Evolutionary conservation across 768 basidiomycete species (phyloP).

Genomic region (Cystobasidium onofrii): DNA sequence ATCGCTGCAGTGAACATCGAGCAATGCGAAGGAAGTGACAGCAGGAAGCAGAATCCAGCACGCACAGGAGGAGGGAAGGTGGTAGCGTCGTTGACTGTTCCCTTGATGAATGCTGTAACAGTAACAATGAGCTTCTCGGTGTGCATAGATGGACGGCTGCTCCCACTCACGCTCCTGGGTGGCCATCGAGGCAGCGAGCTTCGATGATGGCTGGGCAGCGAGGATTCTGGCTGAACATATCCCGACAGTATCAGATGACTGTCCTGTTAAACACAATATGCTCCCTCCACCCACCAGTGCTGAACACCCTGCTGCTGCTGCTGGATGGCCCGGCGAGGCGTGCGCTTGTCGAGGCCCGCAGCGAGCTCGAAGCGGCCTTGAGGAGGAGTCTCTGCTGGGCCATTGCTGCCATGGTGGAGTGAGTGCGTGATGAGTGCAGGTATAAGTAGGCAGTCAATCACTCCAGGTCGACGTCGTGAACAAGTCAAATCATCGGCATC

Average conservation of each 20-base stretch:
- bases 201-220: slow-evolving; percentile 14
- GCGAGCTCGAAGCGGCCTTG: not conserved
- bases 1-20: too few relatives aligned
- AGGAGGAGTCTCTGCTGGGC: slow-evolving; percentile 7
- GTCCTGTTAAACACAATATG: not conserved
- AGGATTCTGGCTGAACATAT: slow-evolving; percentile 10
- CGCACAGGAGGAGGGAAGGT: slow-evolving; percentile 65
- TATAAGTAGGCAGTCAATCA: too few relatives aligned
- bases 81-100: slow-evolving; percentile 91
- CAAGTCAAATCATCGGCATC: too few relatives aligned
- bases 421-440: not conserved
- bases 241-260: too few relatives aligned
- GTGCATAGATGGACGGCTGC: not conserved
- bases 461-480: too few relatives aligned
- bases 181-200: not conserved
- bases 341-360: not conserved
- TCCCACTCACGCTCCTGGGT: slow-evolving; percentile 5
- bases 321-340: not conserved
- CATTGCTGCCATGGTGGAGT: not conserved
- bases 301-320: slow-evolving; percentile 16
- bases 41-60: slow-evolving; percentile 44
- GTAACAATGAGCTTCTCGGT: not conserved
- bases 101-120: slow-evolving; percentile 44
- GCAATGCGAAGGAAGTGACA: not conserved
- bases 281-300: slow-evolving; percentile 9